phyloP scores from a whole-genome alignment of 148 eudicot species.

The Vaccinium vitisidaea region DNA sequence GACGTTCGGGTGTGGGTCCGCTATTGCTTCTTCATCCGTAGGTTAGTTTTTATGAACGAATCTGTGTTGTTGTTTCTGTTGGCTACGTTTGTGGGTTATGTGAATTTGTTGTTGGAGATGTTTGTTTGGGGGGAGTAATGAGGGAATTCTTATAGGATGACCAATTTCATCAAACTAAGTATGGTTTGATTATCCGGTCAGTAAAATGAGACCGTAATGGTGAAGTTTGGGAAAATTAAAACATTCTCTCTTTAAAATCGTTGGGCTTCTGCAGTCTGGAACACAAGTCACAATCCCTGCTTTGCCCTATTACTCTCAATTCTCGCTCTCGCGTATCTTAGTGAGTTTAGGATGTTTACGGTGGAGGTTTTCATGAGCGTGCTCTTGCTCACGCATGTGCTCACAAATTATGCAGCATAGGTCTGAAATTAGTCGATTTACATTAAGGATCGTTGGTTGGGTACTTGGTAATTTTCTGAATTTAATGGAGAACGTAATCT shows the following conservation, averaged over 20 bases:
- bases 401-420: no score
- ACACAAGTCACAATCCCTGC: no score
- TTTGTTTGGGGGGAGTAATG: background rate
- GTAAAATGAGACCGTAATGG: background rate
- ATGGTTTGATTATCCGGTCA: background rate
- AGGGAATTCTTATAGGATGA: background rate
- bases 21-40: constrained; percentile 88
- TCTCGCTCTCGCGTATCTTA: no score
- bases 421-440: no score
- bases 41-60: constrained; percentile 34
- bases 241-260: constrained; percentile 5
- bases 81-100: background rate
- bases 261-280: background rate
- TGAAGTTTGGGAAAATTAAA: background rate
- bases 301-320: background rate
- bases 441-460: no score
- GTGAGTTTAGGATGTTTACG: no score
- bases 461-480: background rate
- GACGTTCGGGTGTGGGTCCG: constrained; percentile 97
- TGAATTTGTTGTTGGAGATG: background rate
- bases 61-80: background rate
- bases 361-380: no score
- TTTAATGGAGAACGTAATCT: background rate
- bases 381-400: no score
- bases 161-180: background rate